Evolutionary conservation across 2,329 filamentous ascomycete species (phyloP), one percentile per base, ranked within the genome.

Genomic region (Falciphora oryzae): DNA sequence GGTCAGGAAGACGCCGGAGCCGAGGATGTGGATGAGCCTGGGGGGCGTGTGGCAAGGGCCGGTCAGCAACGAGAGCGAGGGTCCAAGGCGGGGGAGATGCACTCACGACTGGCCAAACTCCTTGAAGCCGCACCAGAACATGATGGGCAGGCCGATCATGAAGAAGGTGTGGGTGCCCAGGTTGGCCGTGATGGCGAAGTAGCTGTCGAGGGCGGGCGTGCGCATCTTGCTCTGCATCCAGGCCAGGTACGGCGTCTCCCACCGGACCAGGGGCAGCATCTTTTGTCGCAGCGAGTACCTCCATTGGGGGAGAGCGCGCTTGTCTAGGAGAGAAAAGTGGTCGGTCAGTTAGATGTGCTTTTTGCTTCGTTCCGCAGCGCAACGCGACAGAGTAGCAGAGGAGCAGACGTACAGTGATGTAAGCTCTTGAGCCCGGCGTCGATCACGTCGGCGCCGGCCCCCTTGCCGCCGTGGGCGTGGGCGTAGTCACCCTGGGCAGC

Each of bases 151-250:
- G 65, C 92, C 90, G 69, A 97, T 85, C 93, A 98, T 98, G 82
- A 97, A 99, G 80, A 97, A 98, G 0, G 95, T 99, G 78, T 99
- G 95, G 0, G 95, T 99, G 69, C 95, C 92, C 64, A 98, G 85
- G 76, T 98, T 99, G 68, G 95, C 95, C 0, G 93, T 96, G 69
- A 96, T 92, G 62, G 95, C 94, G 77, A 99, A 99, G 80, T 97
- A 99, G 67, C 92, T 92, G 77, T 99, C 95, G 72, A 98, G 88
- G 11, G 90, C 85, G 0, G 92, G 92, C 27, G 91, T 89, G 72
- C 94, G 90, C 74, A 94, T 77, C 74, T 82, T 87, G 69, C 89
- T 84, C 82, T 99, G 95, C 73, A 97, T 80, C 79, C 86, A 89
- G 65, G 94, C 94, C 25, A 99, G 87, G 77, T 96, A 95, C 1